phyloP scores from a whole-genome alignment of 805 yeast species.

The Cyberlindnera bimundalis region DNA sequence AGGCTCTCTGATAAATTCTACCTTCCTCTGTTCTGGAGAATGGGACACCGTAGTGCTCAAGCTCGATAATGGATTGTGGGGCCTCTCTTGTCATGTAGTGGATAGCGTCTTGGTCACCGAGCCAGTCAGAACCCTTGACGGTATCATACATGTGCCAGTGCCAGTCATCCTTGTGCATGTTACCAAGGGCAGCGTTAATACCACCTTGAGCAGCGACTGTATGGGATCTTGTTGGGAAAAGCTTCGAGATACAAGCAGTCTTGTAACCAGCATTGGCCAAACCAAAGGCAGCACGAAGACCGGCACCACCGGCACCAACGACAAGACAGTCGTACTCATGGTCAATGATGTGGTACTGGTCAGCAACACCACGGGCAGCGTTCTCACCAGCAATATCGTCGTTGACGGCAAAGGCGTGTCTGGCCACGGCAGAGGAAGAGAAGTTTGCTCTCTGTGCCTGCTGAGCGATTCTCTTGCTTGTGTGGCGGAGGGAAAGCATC shows the following conservation, averaged over 20 bases:
- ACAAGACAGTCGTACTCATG: slow-evolving; percentile 98
- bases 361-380: slow-evolving; percentile 52
- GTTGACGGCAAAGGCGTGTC: slow-evolving; percentile 31
- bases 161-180: slow-evolving; percentile 98
- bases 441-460: slow-evolving; percentile 16
- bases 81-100: slow-evolving; percentile 99
- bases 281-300: slow-evolving; percentile 97
- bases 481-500: slow-evolving; percentile 28
- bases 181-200: slow-evolving; percentile 97
- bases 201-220: slow-evolving; percentile 99
- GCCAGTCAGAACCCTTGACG: slow-evolving; percentile 98
- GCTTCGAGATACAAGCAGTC: slow-evolving; percentile 95
- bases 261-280: slow-evolving; percentile 95
- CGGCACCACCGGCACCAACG: slow-evolving; percentile 99
- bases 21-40: slow-evolving; percentile 97
- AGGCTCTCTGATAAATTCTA: slow-evolving; percentile 96
- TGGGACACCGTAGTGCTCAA: slow-evolving; percentile 98
- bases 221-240: slow-evolving; percentile 97
- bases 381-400: slow-evolving; percentile 45
- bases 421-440: slow-evolving; percentile 22
- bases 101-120: slow-evolving; percentile 98
- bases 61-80: slow-evolving; percentile 89
- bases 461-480: slow-evolving; percentile 17
- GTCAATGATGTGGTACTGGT: slow-evolving; percentile 88
- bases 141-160: slow-evolving; percentile 99